phyloP scores from a whole-genome alignment of 768 basidiomycete genomes.

The Gelatoporia subvermispora region DNA sequence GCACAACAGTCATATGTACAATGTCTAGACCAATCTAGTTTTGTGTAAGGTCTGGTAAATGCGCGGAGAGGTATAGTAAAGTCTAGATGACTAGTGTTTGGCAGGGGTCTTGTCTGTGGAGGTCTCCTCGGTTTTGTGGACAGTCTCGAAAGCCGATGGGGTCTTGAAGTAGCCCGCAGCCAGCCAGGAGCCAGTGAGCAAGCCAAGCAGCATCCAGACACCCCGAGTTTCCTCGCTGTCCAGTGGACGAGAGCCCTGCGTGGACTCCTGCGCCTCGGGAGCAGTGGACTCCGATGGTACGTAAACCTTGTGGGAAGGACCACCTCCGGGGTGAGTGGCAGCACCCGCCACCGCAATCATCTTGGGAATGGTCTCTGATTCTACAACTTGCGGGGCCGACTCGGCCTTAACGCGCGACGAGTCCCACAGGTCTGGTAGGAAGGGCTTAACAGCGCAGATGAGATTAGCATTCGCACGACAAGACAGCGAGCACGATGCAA shows the following conservation, averaged over 20 bases:
- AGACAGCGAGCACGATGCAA: not conserved
- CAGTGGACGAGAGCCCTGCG: slow-evolving; percentile 27
- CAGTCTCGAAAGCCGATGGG: slow-evolving; percentile 16
- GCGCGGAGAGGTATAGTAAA: no score
- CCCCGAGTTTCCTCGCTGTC: slow-evolving; percentile 44
- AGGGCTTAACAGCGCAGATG: slow-evolving; percentile 40
- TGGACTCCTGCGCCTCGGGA: slow-evolving; percentile 11
- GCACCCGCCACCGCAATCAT: slow-evolving; percentile 46
- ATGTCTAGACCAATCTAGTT: no score
- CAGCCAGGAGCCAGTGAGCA: slow-evolving; percentile 45
- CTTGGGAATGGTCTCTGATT: slow-evolving; percentile 35
- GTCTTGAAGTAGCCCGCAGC: slow-evolving; percentile 31
- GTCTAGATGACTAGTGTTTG: slow-evolving; percentile 2
- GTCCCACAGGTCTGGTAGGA: slow-evolving; percentile 54
- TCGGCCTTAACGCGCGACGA: slow-evolving; percentile 37
- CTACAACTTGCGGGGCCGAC: slow-evolving; percentile 15
- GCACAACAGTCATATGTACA: no score
- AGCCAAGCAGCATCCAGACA: slow-evolving; percentile 42
- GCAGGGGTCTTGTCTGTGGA: slow-evolving; percentile 6
- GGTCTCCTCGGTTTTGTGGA: slow-evolving; percentile 7
- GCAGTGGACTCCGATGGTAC: slow-evolving; percentile 1
- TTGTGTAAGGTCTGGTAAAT: no score
- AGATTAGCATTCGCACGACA: slow-evolving; percentile 3
- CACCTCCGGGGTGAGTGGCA: slow-evolving; percentile 42
- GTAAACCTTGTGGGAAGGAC: slow-evolving; percentile 40